Evolutionary conservation across 208 protist genomes (phyloP).

Genomic region (Trypanosoma vivax): DNA sequence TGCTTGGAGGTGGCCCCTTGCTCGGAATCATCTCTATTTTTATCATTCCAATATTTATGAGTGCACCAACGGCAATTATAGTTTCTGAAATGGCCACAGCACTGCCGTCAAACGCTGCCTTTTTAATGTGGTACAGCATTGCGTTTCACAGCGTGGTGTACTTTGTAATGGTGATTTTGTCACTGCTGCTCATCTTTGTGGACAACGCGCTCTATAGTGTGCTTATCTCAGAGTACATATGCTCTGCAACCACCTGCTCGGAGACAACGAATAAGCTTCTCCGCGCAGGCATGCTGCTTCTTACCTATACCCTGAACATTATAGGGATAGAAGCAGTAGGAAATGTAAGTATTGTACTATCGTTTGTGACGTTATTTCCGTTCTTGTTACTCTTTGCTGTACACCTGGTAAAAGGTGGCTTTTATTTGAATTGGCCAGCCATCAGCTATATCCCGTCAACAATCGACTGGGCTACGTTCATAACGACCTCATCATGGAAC

Average conservation of each 20-base stretch:
- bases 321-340: slow-evolving; percentile 62
- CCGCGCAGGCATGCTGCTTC: slow-evolving; percentile 38
- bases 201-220: slow-evolving; percentile 77
- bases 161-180: slow-evolving; percentile 57
- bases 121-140: slow-evolving; percentile 74
- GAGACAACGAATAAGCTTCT: slow-evolving; percentile 14
- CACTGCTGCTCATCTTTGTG: slow-evolving; percentile 49
- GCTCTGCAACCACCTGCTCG: slow-evolving; percentile 38
- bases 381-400: slow-evolving; percentile 60
- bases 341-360: slow-evolving; percentile 44
- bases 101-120: slow-evolving; percentile 66
- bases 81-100: slow-evolving; percentile 69
- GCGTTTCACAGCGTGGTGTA: slow-evolving; percentile 56
- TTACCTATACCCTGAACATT: slow-evolving; percentile 60
- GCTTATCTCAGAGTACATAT: slow-evolving; percentile 78
- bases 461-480: slow-evolving; percentile 63
- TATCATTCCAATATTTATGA: slow-evolving; percentile 70
- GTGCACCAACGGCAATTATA: slow-evolving; percentile 50
- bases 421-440: slow-evolving; percentile 72
- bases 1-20: slow-evolving; percentile 60
- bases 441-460: slow-evolving; percentile 46
- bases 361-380: slow-evolving; percentile 43
- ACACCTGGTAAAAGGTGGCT: slow-evolving; percentile 39
- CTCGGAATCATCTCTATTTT: slow-evolving; percentile 58
- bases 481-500: slow-evolving; percentile 79